A percentile compares a stretch with the other conserved stretches of the same genome.
Conservation (phyloP, 1,284 basidiomycete genomes). For the Spongispora temasekensis region DNA sequence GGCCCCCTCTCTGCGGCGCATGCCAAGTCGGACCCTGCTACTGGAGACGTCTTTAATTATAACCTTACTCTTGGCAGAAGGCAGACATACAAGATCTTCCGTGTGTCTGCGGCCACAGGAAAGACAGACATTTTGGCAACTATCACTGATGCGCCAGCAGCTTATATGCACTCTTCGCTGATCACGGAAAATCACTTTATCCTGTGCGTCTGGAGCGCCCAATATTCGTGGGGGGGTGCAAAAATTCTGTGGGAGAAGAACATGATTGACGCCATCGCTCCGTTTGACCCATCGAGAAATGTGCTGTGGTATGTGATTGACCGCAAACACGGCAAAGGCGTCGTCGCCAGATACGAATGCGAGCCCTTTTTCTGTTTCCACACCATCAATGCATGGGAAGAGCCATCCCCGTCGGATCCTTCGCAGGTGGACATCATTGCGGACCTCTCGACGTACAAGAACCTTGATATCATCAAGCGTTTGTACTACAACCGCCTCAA, state of each 20-base stretch:
- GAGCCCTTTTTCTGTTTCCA: slow-evolving; percentile 43
- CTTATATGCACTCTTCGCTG: slow-evolving; percentile 40
- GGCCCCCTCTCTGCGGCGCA: slow-evolving; percentile 40
- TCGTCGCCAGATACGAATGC: slow-evolving; percentile 40
- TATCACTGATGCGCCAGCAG: slow-evolving; percentile 39
- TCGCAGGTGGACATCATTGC: slow-evolving; percentile 36
- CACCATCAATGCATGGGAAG: slow-evolving; percentile 40
- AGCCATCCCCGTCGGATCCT: slow-evolving; percentile 28
- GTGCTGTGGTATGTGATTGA: slow-evolving; percentile 41
- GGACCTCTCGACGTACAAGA: slow-evolving; percentile 39
- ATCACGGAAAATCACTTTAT: slow-evolving; percentile 40
- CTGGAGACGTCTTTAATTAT: slow-evolving; percentile 40
- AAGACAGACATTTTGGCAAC: slow-evolving; percentile 38
- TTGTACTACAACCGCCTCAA: slow-evolving; percentile 28
- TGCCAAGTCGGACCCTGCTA: slow-evolving; percentile 37
- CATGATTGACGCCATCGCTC: slow-evolving; percentile 34
- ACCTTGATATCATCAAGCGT: slow-evolving; percentile 31
- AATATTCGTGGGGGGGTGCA: slow-evolving; percentile 33
- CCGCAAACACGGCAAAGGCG: slow-evolving; percentile 35
- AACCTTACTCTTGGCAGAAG: slow-evolving; percentile 28
- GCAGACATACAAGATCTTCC: slow-evolving; percentile 37
- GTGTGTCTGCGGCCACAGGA: slow-evolving; percentile 31
- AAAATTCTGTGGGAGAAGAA: slow-evolving; percentile 36
- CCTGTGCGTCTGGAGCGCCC: slow-evolving; percentile 36
- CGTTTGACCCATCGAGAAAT: slow-evolving; percentile 32